Percentiles rank a stretch among this genome's conserved stretches.
Evolutionary conservation across 352 stramenopile genomes (phyloP).

Genomic region (Phytopythium chamaehyphon): DNA sequence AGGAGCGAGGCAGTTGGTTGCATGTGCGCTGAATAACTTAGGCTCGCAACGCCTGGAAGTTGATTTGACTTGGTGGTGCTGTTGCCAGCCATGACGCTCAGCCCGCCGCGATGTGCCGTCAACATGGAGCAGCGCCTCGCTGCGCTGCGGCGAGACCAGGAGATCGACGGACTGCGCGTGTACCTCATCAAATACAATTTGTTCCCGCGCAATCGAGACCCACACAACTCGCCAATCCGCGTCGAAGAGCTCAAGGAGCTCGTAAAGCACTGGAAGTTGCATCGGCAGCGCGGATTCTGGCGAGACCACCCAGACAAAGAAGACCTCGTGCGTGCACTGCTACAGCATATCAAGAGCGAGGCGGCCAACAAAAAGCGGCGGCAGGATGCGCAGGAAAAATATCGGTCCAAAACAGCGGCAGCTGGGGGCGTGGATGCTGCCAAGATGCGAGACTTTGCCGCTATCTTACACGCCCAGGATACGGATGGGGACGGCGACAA

Average conservation of each 20-base stretch:
- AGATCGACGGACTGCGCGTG: slow-evolving; percentile 77
- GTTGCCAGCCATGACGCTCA: slow-evolving; percentile 74
- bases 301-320: slow-evolving; percentile 88
- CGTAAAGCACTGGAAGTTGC: slow-evolving; percentile 89
- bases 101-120: slow-evolving; percentile 71
- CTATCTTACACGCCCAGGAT: slow-evolving; percentile 33
- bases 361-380: slow-evolving; percentile 74
- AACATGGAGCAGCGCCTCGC: slow-evolving; percentile 86
- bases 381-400: slow-evolving; percentile 80
- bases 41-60: not conserved
- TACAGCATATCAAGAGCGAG: slow-evolving; percentile 84
- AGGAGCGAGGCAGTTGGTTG: too few relatives aligned
- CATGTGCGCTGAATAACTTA: not conserved
- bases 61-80: not conserved
- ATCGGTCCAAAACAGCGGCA: slow-evolving; percentile 34
- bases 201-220: slow-evolving; percentile 78
- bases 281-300: slow-evolving; percentile 88
- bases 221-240: slow-evolving; percentile 82
- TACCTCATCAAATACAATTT: slow-evolving; percentile 89
- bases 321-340: slow-evolving; percentile 79
- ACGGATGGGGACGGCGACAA: slow-evolving; percentile 1
- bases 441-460: slow-evolving; percentile 59
- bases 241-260: slow-evolving; percentile 90
- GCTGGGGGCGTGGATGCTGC: slow-evolving; percentile 11
- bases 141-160: slow-evolving; percentile 71